A percentile compares a stretch with the other conserved stretches of the same genome.
phyloP scores from a whole-genome alignment of 2,329 filamentous ascomycete species.

The Alternaria viburni region DNA sequence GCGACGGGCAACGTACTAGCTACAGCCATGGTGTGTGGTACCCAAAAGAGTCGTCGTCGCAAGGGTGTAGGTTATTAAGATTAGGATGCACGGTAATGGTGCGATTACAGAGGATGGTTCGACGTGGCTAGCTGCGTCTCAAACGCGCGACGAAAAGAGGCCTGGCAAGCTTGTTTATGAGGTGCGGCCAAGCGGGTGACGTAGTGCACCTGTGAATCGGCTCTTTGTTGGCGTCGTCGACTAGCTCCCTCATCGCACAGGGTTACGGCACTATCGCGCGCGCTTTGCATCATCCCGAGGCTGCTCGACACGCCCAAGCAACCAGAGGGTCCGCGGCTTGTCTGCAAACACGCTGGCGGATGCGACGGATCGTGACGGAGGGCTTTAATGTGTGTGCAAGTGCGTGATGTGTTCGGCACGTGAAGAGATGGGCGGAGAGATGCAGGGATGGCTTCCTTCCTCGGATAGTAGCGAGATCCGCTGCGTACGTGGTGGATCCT shows the following conservation, averaged over 20 bases:
- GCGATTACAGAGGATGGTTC: slow-evolving; percentile 3
- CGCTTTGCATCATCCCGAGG: slow-evolving; percentile 26
- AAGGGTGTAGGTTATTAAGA: slow-evolving; percentile 11
- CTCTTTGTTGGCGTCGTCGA: slow-evolving; percentile 1
- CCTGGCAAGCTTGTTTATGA: slow-evolving; percentile 26
- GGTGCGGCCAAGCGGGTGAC: slow-evolving; percentile 20
- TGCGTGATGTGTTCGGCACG: neutral
- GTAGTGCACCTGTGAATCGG: slow-evolving; percentile 13
- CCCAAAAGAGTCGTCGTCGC: neutral
- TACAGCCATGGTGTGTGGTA: slow-evolving; percentile 16
- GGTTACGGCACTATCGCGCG: slow-evolving; percentile 4
- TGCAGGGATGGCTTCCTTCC: slow-evolving; percentile 9
- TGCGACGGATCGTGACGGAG: neutral
- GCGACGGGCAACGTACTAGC: slow-evolving; percentile 16
- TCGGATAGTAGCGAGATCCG: slow-evolving; percentile 24
- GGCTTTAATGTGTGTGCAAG: neutral
- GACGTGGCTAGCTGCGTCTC: slow-evolving; percentile 8
- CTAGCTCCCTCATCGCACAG: slow-evolving; percentile 21
- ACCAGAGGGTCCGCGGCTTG: slow-evolving; percentile 6
- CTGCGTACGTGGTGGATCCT: slow-evolving; percentile 3
- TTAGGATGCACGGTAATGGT: slow-evolving; percentile 12
- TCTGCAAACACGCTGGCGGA: slow-evolving; percentile 4
- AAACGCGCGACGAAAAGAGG: neutral
- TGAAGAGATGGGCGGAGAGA: neutral
- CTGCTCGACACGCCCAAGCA: neutral